Percentiles rank a stretch among this genome's conserved stretches.
These are phyloP conservation scores for Nidularia pulvinata DNA, from an alignment of 768 basidiomycete genomes.

Conservation along the genomic window DNA sequence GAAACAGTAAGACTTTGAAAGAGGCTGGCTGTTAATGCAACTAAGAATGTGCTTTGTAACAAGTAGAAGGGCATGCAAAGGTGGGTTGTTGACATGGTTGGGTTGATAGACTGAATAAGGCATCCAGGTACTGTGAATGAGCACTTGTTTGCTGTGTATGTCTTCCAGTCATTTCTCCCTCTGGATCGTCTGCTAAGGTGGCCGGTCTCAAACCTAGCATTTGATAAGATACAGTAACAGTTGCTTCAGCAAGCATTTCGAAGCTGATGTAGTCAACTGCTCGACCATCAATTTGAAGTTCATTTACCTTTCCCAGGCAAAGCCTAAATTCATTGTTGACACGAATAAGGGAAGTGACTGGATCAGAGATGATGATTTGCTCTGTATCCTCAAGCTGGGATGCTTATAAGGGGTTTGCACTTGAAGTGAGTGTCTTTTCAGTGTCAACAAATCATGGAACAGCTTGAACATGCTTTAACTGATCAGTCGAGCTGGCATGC, in stretches of 20 bases:
- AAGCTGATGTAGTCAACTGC: conserved; percentile 9
- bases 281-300: conserved; percentile 13
- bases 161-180: conserved; percentile 19
- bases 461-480: conserved; percentile 11
- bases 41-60: conserved; percentile 16
- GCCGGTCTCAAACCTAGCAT: conserved; percentile 16
- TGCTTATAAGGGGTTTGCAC: background rate
- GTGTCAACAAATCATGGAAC: conserved; percentile 5
- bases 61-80: conserved; percentile 13
- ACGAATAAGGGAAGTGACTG: conserved; percentile 17
- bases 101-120: conserved; percentile 20
- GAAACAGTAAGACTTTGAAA: conserved; percentile 9
- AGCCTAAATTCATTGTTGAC: conserved; percentile 20
- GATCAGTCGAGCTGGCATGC: conserved; percentile 10
- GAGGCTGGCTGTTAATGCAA: conserved; percentile 13
- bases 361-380: conserved; percentile 14
- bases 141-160: conserved; percentile 9
- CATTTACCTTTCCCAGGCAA: conserved; percentile 20
- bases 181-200: conserved; percentile 13
- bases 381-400: background rate
- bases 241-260: conserved; percentile 13
- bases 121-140: conserved; percentile 15
- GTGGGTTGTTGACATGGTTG: conserved; percentile 7
- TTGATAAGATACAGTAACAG: conserved; percentile 14
- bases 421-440: background rate